Base-by-base conservation (phyloP, 306 rosid species). In the Castanea crenata region DNA sequence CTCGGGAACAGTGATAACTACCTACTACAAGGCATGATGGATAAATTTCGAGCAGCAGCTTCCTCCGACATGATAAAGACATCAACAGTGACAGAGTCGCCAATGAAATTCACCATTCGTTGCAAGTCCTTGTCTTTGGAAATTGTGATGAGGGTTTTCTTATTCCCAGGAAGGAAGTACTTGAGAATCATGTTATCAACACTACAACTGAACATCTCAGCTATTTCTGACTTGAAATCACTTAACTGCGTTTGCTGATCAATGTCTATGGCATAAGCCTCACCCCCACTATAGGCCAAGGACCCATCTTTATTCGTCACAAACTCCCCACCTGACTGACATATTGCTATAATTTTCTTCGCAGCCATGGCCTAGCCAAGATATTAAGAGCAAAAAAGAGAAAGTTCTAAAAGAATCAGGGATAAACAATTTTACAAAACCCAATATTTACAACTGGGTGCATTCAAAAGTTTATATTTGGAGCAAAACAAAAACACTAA, bases 51-150 rank as follows among this genome's bases (percentile, higher is more conserved):
- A 20, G 88, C 89, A 19, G 83, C 83, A 8, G 89, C 92, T 80
- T 93, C 99, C 81, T 91, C 99, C 2, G 90, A 80, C 21, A 88
- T 64, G 75, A 91, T 80, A 75, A 90, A 95, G 35, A 95, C 88
- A 77, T 95, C 98, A 27, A 88, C 99, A 1, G 90, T 85, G 80
- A 68, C 56, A 70, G 90, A 76, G 73, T 93, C 99, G 21, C 94
- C 93, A 5, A 89, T 76, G 82, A 92, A 95, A 86, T 77, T 90
- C 72, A 95, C 81, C 99, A 95, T 95, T 34, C 99, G 96, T 69
- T 91, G 97, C 85, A 95, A 84, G 83, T 95, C 99, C 90, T 93
- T 92, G 78, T 93, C 99, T 82, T 91, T 92, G 11, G 99, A 95
- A 38, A 95, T 84, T 2, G 96, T 89, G 69, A 95, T 95, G 44